These are phyloP conservation scores for Silybum marianum DNA, from an alignment of 129 eudicot genomes.

Conservation along the genomic window DNA sequence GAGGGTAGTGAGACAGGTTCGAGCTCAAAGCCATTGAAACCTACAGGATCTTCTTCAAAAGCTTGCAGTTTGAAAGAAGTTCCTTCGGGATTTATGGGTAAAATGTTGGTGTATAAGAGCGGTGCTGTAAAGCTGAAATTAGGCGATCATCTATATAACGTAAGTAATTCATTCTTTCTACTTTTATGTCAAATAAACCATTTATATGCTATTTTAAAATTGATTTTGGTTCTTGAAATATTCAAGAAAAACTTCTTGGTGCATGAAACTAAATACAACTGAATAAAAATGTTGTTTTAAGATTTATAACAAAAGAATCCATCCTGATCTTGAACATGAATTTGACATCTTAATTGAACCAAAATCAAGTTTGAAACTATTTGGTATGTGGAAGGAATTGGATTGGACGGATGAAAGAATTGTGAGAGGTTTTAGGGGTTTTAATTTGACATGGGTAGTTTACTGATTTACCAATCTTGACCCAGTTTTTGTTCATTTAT, in stretches of 20 bases:
- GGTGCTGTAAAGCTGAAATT: constrained; percentile 88
- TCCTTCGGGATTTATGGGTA: constrained; percentile 73
- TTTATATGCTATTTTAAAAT: neutral
- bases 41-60: constrained; percentile 32
- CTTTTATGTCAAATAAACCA: no score
- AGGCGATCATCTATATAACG: constrained; percentile 75
- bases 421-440: neutral
- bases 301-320: neutral
- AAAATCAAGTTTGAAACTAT: neutral
- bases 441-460: neutral
- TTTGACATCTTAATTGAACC: neutral
- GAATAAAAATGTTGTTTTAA: neutral
- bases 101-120: constrained; percentile 80
- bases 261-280: neutral
- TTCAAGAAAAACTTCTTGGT: neutral
- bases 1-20: constrained; percentile 34
- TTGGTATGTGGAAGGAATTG: neutral
- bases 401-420: neutral
- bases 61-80: constrained; percentile 48
- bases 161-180: constrained; percentile 39
- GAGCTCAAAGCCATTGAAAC: constrained; percentile 39
- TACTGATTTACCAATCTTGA: neutral
- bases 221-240: neutral
- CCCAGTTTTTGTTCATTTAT: neutral
- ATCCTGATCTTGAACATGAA: neutral